Evolutionary conservation across 2,329 filamentous ascomycete species (phyloP).

Genomic region (Ophiosphaerella narmari): DNA sequence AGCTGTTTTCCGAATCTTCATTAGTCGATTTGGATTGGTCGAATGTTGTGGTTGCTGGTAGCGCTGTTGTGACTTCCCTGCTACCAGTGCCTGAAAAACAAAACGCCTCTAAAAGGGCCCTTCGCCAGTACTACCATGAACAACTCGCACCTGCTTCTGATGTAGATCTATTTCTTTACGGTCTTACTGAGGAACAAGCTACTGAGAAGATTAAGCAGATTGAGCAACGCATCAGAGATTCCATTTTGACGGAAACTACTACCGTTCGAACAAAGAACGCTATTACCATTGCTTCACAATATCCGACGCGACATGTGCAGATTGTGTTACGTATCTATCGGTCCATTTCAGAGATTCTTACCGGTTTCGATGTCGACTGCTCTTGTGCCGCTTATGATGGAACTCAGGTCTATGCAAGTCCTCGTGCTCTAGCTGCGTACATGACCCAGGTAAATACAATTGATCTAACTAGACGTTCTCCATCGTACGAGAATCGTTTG

Average conservation of each 20-base stretch:
- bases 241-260: slow-evolving; percentile 80
- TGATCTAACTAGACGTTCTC: slow-evolving; percentile 77
- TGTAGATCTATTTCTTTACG: slow-evolving; percentile 85
- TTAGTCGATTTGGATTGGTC: slow-evolving; percentile 78
- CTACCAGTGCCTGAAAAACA: slow-evolving; percentile 64
- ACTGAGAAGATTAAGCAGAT: slow-evolving; percentile 85
- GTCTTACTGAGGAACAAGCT: slow-evolving; percentile 74
- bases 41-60: slow-evolving; percentile 81
- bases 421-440: slow-evolving; percentile 76
- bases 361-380: slow-evolving; percentile 87
- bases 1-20: slow-evolving; percentile 78
- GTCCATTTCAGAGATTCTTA: slow-evolving; percentile 80
- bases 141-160: slow-evolving; percentile 81
- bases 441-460: slow-evolving; percentile 83
- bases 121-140: slow-evolving; percentile 73
- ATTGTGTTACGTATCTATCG: slow-evolving; percentile 87
- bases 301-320: slow-evolving; percentile 82
- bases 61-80: slow-evolving; percentile 78
- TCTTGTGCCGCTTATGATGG: slow-evolving; percentile 82
- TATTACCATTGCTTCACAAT: slow-evolving; percentile 82
- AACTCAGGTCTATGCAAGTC: slow-evolving; percentile 76
- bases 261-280: slow-evolving; percentile 85
- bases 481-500: slow-evolving; percentile 84
- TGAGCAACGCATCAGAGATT: slow-evolving; percentile 73
- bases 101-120: slow-evolving; percentile 46